Evolutionary conservation across 2,329 filamentous ascomycete genomes (phyloP).

Genomic region (Ophiosphaerella narmari): DNA sequence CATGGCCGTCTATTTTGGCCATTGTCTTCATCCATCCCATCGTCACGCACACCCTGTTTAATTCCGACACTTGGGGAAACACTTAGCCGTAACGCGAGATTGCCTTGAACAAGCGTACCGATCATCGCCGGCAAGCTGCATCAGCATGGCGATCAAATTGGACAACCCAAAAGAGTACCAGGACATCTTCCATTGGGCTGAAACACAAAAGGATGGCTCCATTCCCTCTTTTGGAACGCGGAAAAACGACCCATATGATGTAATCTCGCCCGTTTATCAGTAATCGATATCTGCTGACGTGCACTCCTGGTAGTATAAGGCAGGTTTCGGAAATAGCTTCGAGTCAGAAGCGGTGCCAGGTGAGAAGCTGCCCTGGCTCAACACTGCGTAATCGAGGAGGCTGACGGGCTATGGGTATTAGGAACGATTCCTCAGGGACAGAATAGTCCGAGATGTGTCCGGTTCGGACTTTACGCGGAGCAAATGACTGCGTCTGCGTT

Average conservation of each 20-base stretch:
- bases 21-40: too few relatives aligned
- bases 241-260: slow-evolving; percentile 60
- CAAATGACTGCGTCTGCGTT: slow-evolving; percentile 45
- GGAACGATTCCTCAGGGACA: slow-evolving; percentile 54
- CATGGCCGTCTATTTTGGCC: background rate
- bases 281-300: slow-evolving; percentile 9
- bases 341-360: slow-evolving; percentile 53
- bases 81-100: too few relatives aligned
- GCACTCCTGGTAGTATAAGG: slow-evolving; percentile 53
- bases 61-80: too few relatives aligned
- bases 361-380: slow-evolving; percentile 10
- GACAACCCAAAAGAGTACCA: slow-evolving; percentile 46
- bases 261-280: slow-evolving; percentile 25
- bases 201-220: slow-evolving; percentile 62
- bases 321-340: slow-evolving; percentile 60
- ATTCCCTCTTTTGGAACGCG: slow-evolving; percentile 60
- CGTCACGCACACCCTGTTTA: too few relatives aligned
- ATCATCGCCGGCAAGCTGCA: background rate
- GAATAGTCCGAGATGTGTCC: slow-evolving; percentile 46
- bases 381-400: background rate
- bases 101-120: background rate
- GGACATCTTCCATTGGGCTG: slow-evolving; percentile 57
- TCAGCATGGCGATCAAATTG: slow-evolving; percentile 29
- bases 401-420: slow-evolving; percentile 12
- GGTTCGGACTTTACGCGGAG: slow-evolving; percentile 45